Conservation (phyloP, 179 eudicot species). For the Carnegiea gigantea region DNA sequence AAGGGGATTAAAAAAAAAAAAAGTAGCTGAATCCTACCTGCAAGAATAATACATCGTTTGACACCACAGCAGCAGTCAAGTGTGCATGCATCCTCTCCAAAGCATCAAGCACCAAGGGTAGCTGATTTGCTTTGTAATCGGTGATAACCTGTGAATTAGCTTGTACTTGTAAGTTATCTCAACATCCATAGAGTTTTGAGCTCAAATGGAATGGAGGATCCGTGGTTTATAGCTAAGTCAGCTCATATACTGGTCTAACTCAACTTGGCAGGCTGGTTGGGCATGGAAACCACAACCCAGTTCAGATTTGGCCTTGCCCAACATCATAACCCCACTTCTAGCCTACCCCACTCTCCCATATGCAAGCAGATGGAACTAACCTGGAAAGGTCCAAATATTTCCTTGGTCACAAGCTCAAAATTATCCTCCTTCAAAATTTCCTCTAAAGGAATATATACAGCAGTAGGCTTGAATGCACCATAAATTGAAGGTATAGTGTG, state of each 20-base stretch:
- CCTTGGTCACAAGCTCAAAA: constrained; percentile 79
- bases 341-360: too few relatives aligned
- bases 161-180: background rate
- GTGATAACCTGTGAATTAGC: constrained; percentile 59
- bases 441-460: constrained; percentile 81
- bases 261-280: too few relatives aligned
- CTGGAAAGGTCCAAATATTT: constrained; percentile 98
- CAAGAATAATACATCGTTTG: constrained; percentile 69
- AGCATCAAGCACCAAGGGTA: constrained; percentile 72
- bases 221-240: too few relatives aligned
- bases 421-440: constrained; percentile 75
- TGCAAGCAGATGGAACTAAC: constrained; percentile 30
- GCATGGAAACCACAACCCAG: too few relatives aligned
- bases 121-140: constrained; percentile 74
- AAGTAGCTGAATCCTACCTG: constrained; percentile 50
- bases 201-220: too few relatives aligned
- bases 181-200: background rate
- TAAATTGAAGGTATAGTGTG: constrained; percentile 77
- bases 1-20: constrained; percentile 1
- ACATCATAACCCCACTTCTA: too few relatives aligned
- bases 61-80: constrained; percentile 98
- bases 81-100: constrained; percentile 97
- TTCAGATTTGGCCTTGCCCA: too few relatives aligned
- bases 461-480: constrained; percentile 93
- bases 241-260: too few relatives aligned